These are phyloP conservation scores for Paecilomyces dactylethromorphus DNA, from an alignment of 2,329 filamentous ascomycete genomes.

Conservation along the genomic window DNA sequence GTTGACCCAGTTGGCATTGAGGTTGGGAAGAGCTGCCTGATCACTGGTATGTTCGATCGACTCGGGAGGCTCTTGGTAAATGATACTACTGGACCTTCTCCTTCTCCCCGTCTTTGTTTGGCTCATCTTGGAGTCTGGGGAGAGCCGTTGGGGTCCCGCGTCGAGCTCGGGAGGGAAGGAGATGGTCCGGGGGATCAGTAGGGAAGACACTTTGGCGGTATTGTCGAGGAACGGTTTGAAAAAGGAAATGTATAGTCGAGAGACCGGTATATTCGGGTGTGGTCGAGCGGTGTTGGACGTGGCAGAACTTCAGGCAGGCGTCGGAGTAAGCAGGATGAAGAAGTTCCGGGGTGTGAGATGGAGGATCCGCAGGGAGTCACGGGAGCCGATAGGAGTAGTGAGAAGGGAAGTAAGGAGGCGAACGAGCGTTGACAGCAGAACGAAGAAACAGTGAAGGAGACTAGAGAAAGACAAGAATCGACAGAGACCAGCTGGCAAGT, in stretches of 20 bases:
- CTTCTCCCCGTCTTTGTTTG: slow-evolving; percentile 66
- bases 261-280: slow-evolving; percentile 22
- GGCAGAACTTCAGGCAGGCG: not conserved
- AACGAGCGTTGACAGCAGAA: not conserved
- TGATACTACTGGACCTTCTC: slow-evolving; percentile 94
- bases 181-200: slow-evolving; percentile 81
- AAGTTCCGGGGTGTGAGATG: not conserved
- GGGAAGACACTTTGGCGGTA: slow-evolving; percentile 95
- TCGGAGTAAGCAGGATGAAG: not conserved
- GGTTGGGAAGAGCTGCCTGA: slow-evolving; percentile 86
- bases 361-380: not conserved
- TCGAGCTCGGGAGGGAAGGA: slow-evolving; percentile 82
- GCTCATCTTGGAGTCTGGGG: slow-evolving; percentile 54
- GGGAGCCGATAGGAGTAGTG: not conserved
- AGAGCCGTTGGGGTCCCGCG: slow-evolving; percentile 52
- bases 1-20: slow-evolving; percentile 99
- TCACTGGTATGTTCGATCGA: slow-evolving; percentile 97
- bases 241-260: slow-evolving; percentile 12
- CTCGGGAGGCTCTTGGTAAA: slow-evolving; percentile 95
- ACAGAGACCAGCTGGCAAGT: not conserved
- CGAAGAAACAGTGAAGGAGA: not conserved
- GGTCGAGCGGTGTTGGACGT: slow-evolving; percentile 10
- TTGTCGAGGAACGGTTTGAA: slow-evolving; percentile 40
- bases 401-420: not conserved
- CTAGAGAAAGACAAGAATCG: not conserved